Percentiles rank a stretch among this genome's conserved stretches.
These are phyloP conservation scores for Apophysomyces variabilis DNA, from an alignment of 371 early-diverging fungal genomes.

Conservation along the genomic window DNA sequence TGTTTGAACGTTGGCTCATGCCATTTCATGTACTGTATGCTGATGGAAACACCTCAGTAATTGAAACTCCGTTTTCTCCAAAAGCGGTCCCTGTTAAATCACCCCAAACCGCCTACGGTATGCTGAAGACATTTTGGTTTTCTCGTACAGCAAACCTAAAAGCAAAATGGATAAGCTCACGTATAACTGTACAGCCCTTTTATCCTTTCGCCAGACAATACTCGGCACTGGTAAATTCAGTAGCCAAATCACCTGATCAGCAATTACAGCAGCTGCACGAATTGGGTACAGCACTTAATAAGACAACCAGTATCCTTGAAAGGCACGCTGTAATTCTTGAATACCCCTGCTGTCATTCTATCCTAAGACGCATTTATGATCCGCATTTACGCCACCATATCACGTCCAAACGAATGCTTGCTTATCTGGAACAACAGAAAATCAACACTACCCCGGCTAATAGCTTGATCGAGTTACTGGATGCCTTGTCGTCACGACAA, in stretches of 20 bases:
- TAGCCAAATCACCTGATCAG: slow-evolving; percentile 7
- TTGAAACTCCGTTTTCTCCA: too few relatives aligned
- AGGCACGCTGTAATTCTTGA: slow-evolving; percentile 38
- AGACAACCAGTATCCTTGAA: slow-evolving; percentile 32
- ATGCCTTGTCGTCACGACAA: slow-evolving; percentile 50
- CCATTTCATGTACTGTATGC: too few relatives aligned
- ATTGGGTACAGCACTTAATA: slow-evolving; percentile 37
- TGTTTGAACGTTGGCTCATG: too few relatives aligned
- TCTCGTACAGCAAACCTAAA: too few relatives aligned
- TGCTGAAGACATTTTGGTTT: too few relatives aligned
- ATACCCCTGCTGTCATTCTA: slow-evolving; percentile 39
- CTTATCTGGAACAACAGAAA: slow-evolving; percentile 18
- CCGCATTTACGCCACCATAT: slow-evolving; percentile 48
- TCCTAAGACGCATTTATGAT: slow-evolving; percentile 57
- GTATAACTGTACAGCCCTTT: too few relatives aligned
- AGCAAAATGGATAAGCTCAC: too few relatives aligned
- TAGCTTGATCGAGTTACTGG: slow-evolving; percentile 31
- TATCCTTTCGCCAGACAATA: too few relatives aligned
- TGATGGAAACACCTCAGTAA: too few relatives aligned
- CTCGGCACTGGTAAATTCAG: too few relatives aligned
- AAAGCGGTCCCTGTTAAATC: too few relatives aligned
- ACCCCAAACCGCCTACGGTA: too few relatives aligned
- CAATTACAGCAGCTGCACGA: slow-evolving; percentile 39
- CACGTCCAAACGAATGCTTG: slow-evolving; percentile 29
- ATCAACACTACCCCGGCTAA: neutral